These are phyloP conservation scores for Biscutella auriculata DNA, from an alignment of 441 rosid species.

Conservation along the genomic window DNA sequence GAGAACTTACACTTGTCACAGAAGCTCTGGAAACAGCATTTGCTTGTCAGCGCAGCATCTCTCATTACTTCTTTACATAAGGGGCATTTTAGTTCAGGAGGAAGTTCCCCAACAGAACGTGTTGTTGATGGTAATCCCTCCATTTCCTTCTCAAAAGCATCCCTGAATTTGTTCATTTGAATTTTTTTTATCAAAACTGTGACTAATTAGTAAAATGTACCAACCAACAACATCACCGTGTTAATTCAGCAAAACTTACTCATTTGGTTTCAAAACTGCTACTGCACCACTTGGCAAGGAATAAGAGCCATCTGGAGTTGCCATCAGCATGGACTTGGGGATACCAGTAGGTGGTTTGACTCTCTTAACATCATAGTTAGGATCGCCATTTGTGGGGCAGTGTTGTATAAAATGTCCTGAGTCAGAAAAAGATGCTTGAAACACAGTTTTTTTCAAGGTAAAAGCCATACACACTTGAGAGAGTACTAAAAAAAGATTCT, in stretches of 20 bases:
- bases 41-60: conserved; percentile 93
- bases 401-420: conserved; percentile 97
- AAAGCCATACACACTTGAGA: neutral
- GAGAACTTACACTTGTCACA: conserved; percentile 72
- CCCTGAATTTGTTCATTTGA: conserved; percentile 33
- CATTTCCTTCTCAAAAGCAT: conserved; percentile 91
- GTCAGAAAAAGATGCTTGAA: conserved; percentile 4
- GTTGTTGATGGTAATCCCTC: conserved; percentile 79
- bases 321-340: conserved; percentile 96
- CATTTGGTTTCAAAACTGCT: conserved; percentile 89
- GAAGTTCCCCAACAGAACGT: conserved; percentile 80
- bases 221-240: neutral
- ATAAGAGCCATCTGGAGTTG: conserved; percentile 84
- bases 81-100: conserved; percentile 91
- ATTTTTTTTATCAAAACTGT: neutral
- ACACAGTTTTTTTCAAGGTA: neutral
- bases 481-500: neutral
- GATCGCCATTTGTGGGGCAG: too few species aligned
- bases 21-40: conserved; percentile 81
- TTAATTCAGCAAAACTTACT: conserved; percentile 36
- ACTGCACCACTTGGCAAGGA: conserved; percentile 90
- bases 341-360: conserved; percentile 94
- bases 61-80: conserved; percentile 96
- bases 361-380: conserved; percentile 72
- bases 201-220: neutral